Base-by-base conservation (phyloP, 441 rosid species). In the Aquilaria agallochum region DNA sequence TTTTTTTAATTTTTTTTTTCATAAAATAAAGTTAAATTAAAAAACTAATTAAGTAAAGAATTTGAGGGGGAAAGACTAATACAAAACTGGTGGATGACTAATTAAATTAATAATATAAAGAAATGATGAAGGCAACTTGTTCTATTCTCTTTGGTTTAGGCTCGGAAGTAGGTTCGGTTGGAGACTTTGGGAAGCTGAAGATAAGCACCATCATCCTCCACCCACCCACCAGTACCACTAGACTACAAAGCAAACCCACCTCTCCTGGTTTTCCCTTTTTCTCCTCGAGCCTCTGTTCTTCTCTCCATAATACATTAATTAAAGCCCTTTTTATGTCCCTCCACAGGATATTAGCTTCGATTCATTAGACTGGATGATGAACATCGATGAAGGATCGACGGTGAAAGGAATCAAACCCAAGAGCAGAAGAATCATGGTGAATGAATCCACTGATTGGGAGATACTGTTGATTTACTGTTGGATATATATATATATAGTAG, bases 351-450 rank as follows among this genome's bases (percentile, higher is more conserved):
- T 55, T 20, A 20, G 27, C 27, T 20, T 20, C 27, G 27, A 20
- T 20, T 20, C 27, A 20, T 20, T 20, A 20, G 27, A 20, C 27
- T 20, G 31, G 48, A 79, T 74, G 70, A 65, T 62, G 63, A 54
- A 62, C 63, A 71, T 60, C 56, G 77, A 81, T 72, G 73, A 71
- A 64, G 75, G 71, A 40, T 53, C 60, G 59, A 54, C 54, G 0
- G 79, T 76, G 11, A 65, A 72, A 60, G 81, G 77, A 77, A 69
- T 75, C 76, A 81, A 68, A 68, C 79, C 80, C 70, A 78, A 78
- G 62, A 83, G 74, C 80, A 67, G 82, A 63, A 78, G 82, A 78
- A 75, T 80, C 77, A 83, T 83, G 88, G 88, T 80, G 1, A 59
- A 20, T 20, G 27, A 20, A 20, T 20, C 27, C 27, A 20, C 27